Evolutionary conservation across 352 stramenopile genomes (phyloP).

Genomic region (Peronospora destructor): DNA sequence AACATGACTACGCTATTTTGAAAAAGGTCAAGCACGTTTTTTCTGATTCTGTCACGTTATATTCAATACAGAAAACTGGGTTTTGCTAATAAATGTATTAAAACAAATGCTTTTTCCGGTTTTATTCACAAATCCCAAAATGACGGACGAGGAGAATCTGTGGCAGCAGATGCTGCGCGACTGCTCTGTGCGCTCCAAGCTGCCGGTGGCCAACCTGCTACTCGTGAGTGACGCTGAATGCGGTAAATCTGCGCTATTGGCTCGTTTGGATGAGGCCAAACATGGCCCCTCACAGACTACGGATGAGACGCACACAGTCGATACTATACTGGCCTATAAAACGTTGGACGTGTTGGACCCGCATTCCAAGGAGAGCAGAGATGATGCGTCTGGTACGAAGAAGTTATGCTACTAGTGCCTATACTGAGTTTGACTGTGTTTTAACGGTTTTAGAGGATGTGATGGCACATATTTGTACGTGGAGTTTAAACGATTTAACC

Average conservation of each 20-base stretch:
- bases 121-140: not conserved
- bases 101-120: not conserved
- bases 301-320: slow-evolving; percentile 28
- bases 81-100: not conserved
- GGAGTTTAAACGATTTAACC: slow-evolving; percentile 65
- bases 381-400: slow-evolving; percentile 34
- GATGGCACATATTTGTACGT: slow-evolving; percentile 69
- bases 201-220: slow-evolving; percentile 59
- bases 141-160: slow-evolving; percentile 34
- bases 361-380: slow-evolving; percentile 43
- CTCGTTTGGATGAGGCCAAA: slow-evolving; percentile 46
- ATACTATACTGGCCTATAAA: slow-evolving; percentile 51
- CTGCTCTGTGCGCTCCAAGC: slow-evolving; percentile 67
- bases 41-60: too few relatives aligned
- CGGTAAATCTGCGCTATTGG: slow-evolving; percentile 63
- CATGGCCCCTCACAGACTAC: slow-evolving; percentile 4
- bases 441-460: slow-evolving; percentile 43
- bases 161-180: slow-evolving; percentile 84
- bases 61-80: not conserved
- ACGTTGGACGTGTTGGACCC: slow-evolving; percentile 65
- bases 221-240: slow-evolving; percentile 66
- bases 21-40: too few relatives aligned
- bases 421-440: slow-evolving; percentile 2
- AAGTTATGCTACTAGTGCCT: not conserved
- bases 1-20: not conserved